These are phyloP conservation scores for Rhazya stricta DNA, from an alignment of 257 asterid genomes.

Conservation along the genomic window DNA sequence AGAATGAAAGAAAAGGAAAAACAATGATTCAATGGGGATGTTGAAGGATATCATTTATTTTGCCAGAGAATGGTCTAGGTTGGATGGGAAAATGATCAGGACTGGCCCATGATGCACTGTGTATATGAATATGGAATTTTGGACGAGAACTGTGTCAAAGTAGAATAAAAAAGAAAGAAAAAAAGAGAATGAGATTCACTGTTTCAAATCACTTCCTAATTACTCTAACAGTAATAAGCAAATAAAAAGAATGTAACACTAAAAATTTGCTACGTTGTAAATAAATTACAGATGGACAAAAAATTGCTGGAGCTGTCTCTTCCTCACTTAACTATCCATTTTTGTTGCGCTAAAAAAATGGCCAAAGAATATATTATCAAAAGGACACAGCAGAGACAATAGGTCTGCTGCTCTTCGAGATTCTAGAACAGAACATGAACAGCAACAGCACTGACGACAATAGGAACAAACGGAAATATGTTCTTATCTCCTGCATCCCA, in stretches of 20 bases:
- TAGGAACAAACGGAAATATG: conserved; percentile 86
- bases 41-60: no score
- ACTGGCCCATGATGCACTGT: no score
- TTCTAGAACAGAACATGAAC: conserved; percentile 98
- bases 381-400: conserved; percentile 65
- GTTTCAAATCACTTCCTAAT: neutral
- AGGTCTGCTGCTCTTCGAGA: conserved; percentile 77
- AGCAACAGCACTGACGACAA: conserved; percentile 81
- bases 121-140: no score
- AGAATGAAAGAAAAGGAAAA: no score
- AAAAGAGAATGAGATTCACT: neutral
- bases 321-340: conserved; percentile 12
- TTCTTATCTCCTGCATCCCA: conserved; percentile 89
- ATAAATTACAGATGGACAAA: conserved; percentile 35
- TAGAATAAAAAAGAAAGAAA: no score
- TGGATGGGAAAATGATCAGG: neutral
- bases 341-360: conserved; percentile 14
- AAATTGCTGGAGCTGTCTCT: conserved; percentile 12
- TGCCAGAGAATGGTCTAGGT: neutral
- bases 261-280: conserved; percentile 1
- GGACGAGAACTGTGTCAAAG: no score
- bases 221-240: neutral
- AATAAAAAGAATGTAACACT: neutral
- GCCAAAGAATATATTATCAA: conserved; percentile 26
- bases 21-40: no score